phyloP scores from a whole-genome alignment of 1,284 basidiomycete species.

The Melanopsichium pennsylvanicum region DNA sequence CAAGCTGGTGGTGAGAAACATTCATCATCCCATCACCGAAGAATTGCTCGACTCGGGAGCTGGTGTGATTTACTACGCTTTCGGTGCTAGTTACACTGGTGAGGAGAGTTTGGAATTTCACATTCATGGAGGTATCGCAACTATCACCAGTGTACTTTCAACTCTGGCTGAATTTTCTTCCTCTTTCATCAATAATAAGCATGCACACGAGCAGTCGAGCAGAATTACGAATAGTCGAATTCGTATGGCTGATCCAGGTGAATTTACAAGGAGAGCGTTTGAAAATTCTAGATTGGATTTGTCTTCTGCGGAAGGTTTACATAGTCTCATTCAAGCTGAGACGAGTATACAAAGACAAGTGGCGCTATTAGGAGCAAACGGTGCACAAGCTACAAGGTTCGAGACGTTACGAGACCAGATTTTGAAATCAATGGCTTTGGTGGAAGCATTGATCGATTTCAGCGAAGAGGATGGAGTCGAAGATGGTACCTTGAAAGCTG shows the following conservation, averaged over 20 bases:
- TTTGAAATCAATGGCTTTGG: slow-evolving; percentile 76
- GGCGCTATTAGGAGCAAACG: slow-evolving; percentile 75
- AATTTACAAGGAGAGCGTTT: slow-evolving; percentile 85
- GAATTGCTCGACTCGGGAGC: slow-evolving; percentile 78
- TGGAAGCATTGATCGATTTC: slow-evolving; percentile 89
- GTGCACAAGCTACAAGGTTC: slow-evolving; percentile 69
- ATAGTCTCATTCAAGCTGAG: slow-evolving; percentile 83
- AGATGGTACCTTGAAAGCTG: slow-evolving; percentile 73
- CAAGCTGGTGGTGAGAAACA: slow-evolving; percentile 75
- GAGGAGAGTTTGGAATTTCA: slow-evolving; percentile 85
- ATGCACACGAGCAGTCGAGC: too few species aligned
- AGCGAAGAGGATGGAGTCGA: slow-evolving; percentile 87
- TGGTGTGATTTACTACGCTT: slow-evolving; percentile 80
- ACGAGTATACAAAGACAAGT: slow-evolving; percentile 80
- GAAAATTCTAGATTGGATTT: slow-evolving; percentile 80
- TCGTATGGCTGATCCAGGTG: slow-evolving; percentile 81
- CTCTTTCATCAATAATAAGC: not conserved
- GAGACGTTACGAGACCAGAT: slow-evolving; percentile 74
- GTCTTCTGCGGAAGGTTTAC: slow-evolving; percentile 82
- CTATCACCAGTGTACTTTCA: slow-evolving; percentile 75
- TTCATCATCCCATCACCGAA: slow-evolving; percentile 74
- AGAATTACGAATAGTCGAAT: slow-evolving; percentile 68
- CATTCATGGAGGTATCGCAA: slow-evolving; percentile 83
- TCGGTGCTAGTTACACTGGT: slow-evolving; percentile 78
- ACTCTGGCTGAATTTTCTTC: slow-evolving; percentile 70